Percentiles rank a stretch among this genome's conserved stretches.
Evolutionary conservation across 805 yeast species (phyloP).

Genomic region (Candida chilensis): DNA sequence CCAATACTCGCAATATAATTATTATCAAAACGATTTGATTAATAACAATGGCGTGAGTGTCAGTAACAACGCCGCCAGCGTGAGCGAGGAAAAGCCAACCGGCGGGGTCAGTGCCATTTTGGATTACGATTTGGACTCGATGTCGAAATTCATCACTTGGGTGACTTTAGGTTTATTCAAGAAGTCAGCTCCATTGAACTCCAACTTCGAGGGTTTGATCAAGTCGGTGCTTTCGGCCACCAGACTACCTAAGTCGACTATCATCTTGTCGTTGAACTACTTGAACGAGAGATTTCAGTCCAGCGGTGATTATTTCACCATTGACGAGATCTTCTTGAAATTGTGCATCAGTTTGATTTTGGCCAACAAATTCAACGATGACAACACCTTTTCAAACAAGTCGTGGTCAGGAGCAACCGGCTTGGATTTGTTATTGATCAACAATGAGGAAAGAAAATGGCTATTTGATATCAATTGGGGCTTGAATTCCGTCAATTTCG

Average conservation of each 20-base stretch:
- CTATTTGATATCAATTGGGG: conserved; percentile 51
- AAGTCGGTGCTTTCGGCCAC: conserved; percentile 76
- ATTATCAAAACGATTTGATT: too few relatives aligned
- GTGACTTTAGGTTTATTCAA: conserved; percentile 62
- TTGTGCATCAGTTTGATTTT: conserved; percentile 65
- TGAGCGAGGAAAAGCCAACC: too few relatives aligned
- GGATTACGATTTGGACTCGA: conserved; percentile 70
- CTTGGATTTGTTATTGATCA: conserved; percentile 49
- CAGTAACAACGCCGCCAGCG: too few relatives aligned
- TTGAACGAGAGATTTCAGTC: conserved; percentile 49
- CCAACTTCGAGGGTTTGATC: conserved; percentile 53
- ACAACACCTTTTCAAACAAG: conserved; percentile 88
- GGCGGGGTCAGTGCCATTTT: conserved; percentile 76
- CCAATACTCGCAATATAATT: too few relatives aligned
- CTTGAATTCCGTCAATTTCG: conserved; percentile 31
- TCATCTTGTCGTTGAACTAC: conserved; percentile 72
- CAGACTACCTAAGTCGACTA: conserved; percentile 75
- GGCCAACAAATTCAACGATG: conserved; percentile 93
- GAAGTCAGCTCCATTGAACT: conserved; percentile 18
- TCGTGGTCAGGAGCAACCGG: conserved; percentile 98
- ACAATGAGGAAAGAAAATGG: conserved; percentile 66
- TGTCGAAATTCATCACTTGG: conserved; percentile 77
- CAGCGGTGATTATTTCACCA: conserved; percentile 9
- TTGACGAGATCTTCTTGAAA: conserved; percentile 37
- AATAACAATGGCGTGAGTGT: too few relatives aligned